phyloP scores from a whole-genome alignment of 345 rosid species.

The Pelargonium nanum region DNA sequence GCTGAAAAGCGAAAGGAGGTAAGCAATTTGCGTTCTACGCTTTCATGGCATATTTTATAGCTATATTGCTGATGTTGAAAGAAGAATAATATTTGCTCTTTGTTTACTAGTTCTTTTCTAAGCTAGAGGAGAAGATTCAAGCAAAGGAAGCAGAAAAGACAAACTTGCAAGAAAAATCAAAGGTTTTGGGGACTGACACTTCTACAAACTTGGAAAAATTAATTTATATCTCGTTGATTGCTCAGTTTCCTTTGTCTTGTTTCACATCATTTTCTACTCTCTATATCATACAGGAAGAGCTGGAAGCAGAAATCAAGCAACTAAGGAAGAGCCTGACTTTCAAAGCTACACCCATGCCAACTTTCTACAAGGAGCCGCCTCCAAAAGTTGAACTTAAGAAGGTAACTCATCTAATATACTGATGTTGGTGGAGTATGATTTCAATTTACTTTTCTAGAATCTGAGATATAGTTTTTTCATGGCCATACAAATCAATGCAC shows the following conservation, averaged over 20 bases:
- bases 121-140: conserved; percentile 88
- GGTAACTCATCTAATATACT: conserved; percentile 28
- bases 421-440: not conserved
- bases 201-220: not conserved
- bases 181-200: conserved; percentile 32
- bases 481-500: no score
- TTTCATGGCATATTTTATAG: conserved; percentile 1
- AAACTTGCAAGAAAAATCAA: conserved; percentile 77
- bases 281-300: conserved; percentile 58
- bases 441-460: no score
- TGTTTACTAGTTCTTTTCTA: conserved; percentile 59
- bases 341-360: conserved; percentile 95
- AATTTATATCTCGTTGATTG: not conserved
- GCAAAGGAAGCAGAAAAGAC: conserved; percentile 78
- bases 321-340: conserved; percentile 87
- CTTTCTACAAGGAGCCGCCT: conserved; percentile 93
- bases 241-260: not conserved
- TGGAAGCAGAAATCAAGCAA: conserved; percentile 81
- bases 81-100: conserved; percentile 5
- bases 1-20: conserved; percentile 98
- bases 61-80: conserved; percentile 2
- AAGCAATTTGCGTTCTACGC: conserved; percentile 7
- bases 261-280: not conserved
- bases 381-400: conserved; percentile 84
- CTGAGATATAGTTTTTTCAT: not conserved